phyloP scores from a whole-genome alignment of 139 green algal genomes.

The Mesotaenium endlicherianum region DNA sequence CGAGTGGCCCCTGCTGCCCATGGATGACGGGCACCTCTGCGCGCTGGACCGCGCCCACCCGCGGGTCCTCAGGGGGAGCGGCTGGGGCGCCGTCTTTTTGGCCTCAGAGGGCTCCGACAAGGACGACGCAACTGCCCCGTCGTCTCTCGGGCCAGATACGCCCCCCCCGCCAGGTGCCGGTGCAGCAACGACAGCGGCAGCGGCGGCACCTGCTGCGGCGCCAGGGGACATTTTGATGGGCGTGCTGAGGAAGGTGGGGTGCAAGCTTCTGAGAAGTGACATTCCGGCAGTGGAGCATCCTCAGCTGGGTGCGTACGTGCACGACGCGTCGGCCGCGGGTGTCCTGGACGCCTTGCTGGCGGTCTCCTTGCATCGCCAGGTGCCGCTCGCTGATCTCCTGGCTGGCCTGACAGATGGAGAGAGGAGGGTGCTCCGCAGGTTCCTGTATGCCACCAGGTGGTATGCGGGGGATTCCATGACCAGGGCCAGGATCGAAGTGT shows the following conservation, averaged over 20 bases:
- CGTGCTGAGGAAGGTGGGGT: slow-evolving; percentile 60
- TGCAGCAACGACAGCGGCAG: too few species aligned
- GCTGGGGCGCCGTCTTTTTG: too few species aligned
- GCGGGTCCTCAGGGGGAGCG: slow-evolving; percentile 38
- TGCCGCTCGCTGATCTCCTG: neutral
- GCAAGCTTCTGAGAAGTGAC: slow-evolving; percentile 52
- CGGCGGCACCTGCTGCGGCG: too few species aligned
- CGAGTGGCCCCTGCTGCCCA: slow-evolving; percentile 66
- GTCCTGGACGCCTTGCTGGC: slow-evolving; percentile 59
- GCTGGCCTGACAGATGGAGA: slow-evolving; percentile 30
- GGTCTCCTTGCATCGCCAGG: slow-evolving; percentile 1
- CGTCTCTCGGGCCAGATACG: too few species aligned
- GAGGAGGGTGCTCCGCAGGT: slow-evolving; percentile 62
- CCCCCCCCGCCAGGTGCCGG: too few species aligned
- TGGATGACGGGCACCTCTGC: slow-evolving; percentile 50
- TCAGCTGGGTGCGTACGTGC: slow-evolving; percentile 51
- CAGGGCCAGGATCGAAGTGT: slow-evolving; percentile 5
- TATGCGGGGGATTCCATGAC: slow-evolving; percentile 45
- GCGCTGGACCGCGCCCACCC: slow-evolving; percentile 20
- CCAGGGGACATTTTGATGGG: slow-evolving; percentile 45
- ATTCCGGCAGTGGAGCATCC: slow-evolving; percentile 26
- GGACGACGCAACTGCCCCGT: too few species aligned
- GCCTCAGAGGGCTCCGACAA: too few species aligned
- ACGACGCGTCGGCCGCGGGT: slow-evolving; percentile 56
- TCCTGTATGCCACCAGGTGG: slow-evolving; percentile 64